Base-by-base conservation (phyloP, 495 filamentous ascomycete species). In the Hapsidospora chrysogenum region DNA sequence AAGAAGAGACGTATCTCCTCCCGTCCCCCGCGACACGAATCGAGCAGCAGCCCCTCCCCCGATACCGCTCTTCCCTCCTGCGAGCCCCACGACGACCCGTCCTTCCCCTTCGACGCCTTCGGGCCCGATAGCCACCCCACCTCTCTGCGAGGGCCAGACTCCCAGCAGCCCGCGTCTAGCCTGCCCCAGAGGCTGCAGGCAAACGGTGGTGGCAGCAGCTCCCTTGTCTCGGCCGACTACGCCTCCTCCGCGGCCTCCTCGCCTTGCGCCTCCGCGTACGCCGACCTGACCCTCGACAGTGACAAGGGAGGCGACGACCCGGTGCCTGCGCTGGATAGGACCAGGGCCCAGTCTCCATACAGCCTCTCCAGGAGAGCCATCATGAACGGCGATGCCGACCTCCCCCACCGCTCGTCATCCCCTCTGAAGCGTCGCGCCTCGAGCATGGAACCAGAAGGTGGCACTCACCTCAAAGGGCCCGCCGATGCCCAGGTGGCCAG, bases 1-100 rank as follows among this genome's bases (percentile, higher is more conserved):
- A 92, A 92, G 78, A 85, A 84, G 74, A 71, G 83, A 56, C 85
- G 79, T 70, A 70, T 85, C 58, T 74, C 68, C 47, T 69, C 68
- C 62, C 64, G 64, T 48, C 68, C 62, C 63, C 64, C 46, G 44
- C 53, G 33, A 45, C 48, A 45, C 50, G 47, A 53, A 44, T 56
- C 41, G 50, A 53, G 18, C 38, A 46, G 21, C 41, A 39, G 15
- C 44, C 47, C 41, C 39, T 39, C 31, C 42, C 37, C 51, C 31
- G 64, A 69, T 38, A 56, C 55, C 41, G 59, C 60, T 39, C 50
- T 72, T 36, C 57, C 54, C 41, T 63, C 60, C 29, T 63, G 60
- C 42, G 61, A 64, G 48, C 22, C 30, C 41, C 54, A 58, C 39
- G 64, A 70, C 41, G 36, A 47, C 40, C 44, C 39, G 20, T 42